phyloP scores from a whole-genome alignment of 225 moss, liverwort and hornwort species.

The Pleurozium schreberi region DNA sequence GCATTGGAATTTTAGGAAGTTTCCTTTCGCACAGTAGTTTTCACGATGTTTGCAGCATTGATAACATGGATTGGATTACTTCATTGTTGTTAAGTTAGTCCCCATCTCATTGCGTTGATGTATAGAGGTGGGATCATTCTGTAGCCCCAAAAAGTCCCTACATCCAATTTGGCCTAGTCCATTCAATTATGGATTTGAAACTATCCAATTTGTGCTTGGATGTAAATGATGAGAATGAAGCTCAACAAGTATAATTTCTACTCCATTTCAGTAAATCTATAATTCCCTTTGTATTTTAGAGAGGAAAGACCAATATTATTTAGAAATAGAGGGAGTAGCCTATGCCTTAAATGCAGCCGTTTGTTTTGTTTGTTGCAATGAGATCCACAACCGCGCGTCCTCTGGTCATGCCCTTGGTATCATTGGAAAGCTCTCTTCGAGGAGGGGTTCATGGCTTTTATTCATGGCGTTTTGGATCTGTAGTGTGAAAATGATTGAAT shows the following conservation, averaged over 20 bases:
- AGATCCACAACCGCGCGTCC: no score
- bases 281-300: neutral
- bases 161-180: neutral
- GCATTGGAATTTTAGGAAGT: neutral
- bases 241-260: neutral
- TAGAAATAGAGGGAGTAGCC: neutral
- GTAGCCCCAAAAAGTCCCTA: neutral
- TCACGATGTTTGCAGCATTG: neutral
- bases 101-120: neutral
- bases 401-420: no score
- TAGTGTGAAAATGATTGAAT: no score
- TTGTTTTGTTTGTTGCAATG: no score
- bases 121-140: neutral
- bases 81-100: neutral
- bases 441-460: no score
- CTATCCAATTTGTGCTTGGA: neutral
- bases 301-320: neutral
- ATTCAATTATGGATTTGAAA: neutral
- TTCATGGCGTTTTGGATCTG: no score
- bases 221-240: neutral
- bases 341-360: no score
- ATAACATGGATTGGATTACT: neutral
- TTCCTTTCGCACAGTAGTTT: neutral
- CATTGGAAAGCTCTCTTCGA: no score
- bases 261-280: neutral